A percentile compares a stretch with the other conserved stretches of the same genome.
Evolutionary conservation across 805 yeast genomes (phyloP).

Genomic region (Candida adriatica): DNA sequence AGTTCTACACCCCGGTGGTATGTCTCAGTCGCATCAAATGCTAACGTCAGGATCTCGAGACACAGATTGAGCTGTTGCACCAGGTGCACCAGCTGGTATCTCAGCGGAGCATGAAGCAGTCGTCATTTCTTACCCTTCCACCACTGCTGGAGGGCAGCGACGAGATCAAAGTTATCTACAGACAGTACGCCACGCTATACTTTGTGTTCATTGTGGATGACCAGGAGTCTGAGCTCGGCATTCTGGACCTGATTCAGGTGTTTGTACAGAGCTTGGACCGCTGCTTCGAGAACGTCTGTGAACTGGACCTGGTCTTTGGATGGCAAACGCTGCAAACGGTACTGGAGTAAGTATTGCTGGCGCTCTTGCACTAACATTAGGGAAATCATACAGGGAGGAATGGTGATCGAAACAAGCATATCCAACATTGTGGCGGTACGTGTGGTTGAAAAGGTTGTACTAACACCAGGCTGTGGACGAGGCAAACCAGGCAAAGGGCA

Average conservation of each 20-base stretch:
- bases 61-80: conserved; percentile 71
- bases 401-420: conserved; percentile 93
- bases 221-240: conserved; percentile 92
- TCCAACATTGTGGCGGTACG: conserved; percentile 59
- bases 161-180: conserved; percentile 81
- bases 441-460: background rate
- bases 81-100: conserved; percentile 79
- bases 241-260: conserved; percentile 88
- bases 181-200: conserved; percentile 93
- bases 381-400: conserved; percentile 94
- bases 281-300: conserved; percentile 93
- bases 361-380: conserved; percentile 11
- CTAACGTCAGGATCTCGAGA: conserved; percentile 48
- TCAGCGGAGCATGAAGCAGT: conserved; percentile 64
- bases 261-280: conserved; percentile 92
- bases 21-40: conserved; percentile 6
- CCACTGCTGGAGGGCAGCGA: conserved; percentile 58
- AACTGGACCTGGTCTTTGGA: conserved; percentile 93
- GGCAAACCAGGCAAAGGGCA: conserved; percentile 29
- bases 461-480: conserved; percentile 55
- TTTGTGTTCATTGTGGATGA: conserved; percentile 95
- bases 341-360: conserved; percentile 36
- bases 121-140: conserved; percentile 88
- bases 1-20: conserved; percentile 82
- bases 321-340: conserved; percentile 96